Evolutionary conservation across 768 basidiomycete genomes (phyloP).

Genomic region (Rhodosporidiobolus odoratus): DNA sequence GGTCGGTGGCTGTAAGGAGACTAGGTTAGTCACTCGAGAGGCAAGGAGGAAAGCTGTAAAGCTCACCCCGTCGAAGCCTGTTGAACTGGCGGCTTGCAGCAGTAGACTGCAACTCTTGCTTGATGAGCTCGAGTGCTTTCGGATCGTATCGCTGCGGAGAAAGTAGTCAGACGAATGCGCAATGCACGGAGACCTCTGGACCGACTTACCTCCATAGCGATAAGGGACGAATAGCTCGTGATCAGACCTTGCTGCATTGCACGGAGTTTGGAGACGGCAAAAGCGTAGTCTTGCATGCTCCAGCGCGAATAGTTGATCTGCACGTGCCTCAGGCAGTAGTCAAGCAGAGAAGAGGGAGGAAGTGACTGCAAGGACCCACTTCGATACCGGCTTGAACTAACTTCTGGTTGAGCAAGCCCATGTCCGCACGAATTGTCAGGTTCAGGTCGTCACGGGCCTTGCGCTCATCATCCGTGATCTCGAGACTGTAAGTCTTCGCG

Average conservation of each 20-base stretch:
- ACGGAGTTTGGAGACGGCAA: constrained; percentile 10
- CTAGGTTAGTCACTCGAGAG: background rate
- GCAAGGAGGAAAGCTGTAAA: background rate
- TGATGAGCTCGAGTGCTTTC: constrained; percentile 17
- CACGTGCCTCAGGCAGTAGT: constrained; percentile 20
- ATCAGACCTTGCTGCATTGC: constrained; percentile 32
- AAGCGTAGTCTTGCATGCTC: constrained; percentile 39
- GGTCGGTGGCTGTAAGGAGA: background rate
- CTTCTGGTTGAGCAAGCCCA: constrained; percentile 44
- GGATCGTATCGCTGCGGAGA: constrained; percentile 17
- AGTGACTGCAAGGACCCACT: background rate
- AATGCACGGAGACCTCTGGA: background rate
- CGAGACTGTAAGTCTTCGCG: constrained; percentile 42
- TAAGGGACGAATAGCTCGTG: constrained; percentile 4
- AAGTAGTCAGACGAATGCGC: background rate
- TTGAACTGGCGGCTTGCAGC: background rate
- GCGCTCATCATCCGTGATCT: constrained; percentile 44
- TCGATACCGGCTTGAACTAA: constrained; percentile 31
- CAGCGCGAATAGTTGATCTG: constrained; percentile 45
- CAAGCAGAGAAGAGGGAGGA: background rate
- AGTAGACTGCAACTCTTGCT: background rate
- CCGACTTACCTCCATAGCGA: constrained; percentile 13
- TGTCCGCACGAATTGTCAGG: constrained; percentile 43
- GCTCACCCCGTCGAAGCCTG: constrained; percentile 2
- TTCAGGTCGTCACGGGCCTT: constrained; percentile 41